Evolutionary conservation across 129 eudicot species (phyloP).

Genomic region (Silybum marianum): DNA sequence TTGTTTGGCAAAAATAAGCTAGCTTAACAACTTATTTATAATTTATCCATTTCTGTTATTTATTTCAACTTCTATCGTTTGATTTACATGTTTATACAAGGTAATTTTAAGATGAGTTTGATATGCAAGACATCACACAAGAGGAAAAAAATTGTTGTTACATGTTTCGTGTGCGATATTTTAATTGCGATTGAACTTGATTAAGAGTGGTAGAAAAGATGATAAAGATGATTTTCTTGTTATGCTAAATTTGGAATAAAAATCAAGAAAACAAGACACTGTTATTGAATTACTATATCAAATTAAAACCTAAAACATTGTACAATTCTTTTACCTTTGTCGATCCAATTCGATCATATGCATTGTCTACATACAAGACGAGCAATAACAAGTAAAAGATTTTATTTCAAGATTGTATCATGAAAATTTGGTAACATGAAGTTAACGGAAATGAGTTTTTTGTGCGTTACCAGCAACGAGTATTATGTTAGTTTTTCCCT

Average conservation of each 20-base stretch:
- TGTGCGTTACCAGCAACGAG: neutral
- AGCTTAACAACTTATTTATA: neutral
- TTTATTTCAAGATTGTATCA: neutral
- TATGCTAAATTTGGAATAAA: neutral
- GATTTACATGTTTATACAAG: neutral
- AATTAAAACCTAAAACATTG: neutral
- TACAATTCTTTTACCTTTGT: neutral
- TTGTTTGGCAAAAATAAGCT: too few species aligned
- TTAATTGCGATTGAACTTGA: neutral
- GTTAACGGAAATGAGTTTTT: too few species aligned
- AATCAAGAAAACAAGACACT: too few species aligned
- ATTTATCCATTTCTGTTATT: neutral
- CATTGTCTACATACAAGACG: neutral
- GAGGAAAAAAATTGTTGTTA: neutral
- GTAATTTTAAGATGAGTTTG: neutral
- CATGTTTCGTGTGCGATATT: neutral
- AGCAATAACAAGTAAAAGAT: neutral
- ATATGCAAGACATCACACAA: too few species aligned
- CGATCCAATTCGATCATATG: neutral
- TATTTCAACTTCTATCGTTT: neutral
- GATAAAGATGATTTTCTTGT: too few species aligned
- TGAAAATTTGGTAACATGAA: neutral
- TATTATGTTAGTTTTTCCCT: neutral
- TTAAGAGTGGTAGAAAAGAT: too few species aligned
- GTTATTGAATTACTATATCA: neutral